Evolutionary conservation across 495 filamentous ascomycete species (phyloP).

Genomic region (Patellaria atrata): DNA sequence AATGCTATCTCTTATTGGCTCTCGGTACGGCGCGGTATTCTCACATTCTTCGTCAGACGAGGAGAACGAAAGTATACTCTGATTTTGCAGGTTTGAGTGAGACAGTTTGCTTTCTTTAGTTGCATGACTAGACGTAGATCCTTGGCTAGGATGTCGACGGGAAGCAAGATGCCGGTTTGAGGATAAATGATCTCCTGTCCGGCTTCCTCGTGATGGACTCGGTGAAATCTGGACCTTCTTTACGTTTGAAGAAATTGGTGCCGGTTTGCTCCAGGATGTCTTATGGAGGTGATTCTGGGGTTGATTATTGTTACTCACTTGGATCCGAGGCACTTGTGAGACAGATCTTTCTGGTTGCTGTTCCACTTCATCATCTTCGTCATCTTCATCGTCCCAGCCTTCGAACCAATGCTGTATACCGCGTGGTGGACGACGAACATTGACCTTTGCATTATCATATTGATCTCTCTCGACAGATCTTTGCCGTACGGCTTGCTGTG

Average conservation of each 20-base stretch:
- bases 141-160: too few relatives aligned
- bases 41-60: constrained; percentile 43
- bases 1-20: constrained; percentile 6
- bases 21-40: constrained; percentile 15
- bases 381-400: constrained; percentile 24
- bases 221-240: too few relatives aligned
- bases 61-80: constrained; percentile 41
- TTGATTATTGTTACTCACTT: too few relatives aligned
- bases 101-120: constrained; percentile 31
- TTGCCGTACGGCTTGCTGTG: constrained; percentile 8
- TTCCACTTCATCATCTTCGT: constrained; percentile 20
- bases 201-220: too few relatives aligned
- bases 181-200: too few relatives aligned
- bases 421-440: constrained; percentile 27
- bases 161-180: too few relatives aligned
- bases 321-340: too few relatives aligned
- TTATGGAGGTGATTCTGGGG: too few relatives aligned
- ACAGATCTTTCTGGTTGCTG: too few relatives aligned
- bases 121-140: constrained; percentile 5
- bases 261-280: too few relatives aligned
- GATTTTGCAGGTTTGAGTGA: constrained; percentile 34
- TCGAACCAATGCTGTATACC: constrained; percentile 33
- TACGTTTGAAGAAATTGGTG: too few relatives aligned
- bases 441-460: constrained; percentile 26
- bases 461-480: constrained; percentile 20